Percentiles rank a stretch among this genome's conserved stretches.
Conservation (phyloP, 805 yeast species). For the Candida tammaniensis region DNA sequence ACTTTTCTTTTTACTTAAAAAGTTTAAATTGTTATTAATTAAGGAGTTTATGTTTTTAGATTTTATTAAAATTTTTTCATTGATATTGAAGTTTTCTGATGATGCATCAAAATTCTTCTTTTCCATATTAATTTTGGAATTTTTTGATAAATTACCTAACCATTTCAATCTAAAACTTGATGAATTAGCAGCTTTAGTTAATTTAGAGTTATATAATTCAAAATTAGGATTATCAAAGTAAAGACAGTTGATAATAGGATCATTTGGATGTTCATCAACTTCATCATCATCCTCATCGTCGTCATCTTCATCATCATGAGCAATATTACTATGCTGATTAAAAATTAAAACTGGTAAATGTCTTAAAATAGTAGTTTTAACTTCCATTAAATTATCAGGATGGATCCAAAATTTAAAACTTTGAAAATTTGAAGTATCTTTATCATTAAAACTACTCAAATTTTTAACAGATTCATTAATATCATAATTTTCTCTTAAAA, state of each 20-base stretch:
- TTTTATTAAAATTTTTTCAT: slow-evolving; percentile 66
- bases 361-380: slow-evolving; percentile 89
- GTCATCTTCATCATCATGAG: slow-evolving; percentile 45
- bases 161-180: slow-evolving; percentile 85
- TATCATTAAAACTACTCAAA: slow-evolving; percentile 47
- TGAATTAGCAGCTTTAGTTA: slow-evolving; percentile 63
- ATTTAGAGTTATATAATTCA: slow-evolving; percentile 81
- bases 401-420: slow-evolving; percentile 94
- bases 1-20: slow-evolving; percentile 58
- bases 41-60: slow-evolving; percentile 80
- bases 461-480: slow-evolving; percentile 47
- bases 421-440: slow-evolving; percentile 42
- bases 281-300: slow-evolving; percentile 51
- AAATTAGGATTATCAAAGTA: slow-evolving; percentile 85
- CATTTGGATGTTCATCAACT: slow-evolving; percentile 25
- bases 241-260: slow-evolving; percentile 77
- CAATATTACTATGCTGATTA: slow-evolving; percentile 31
- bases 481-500: slow-evolving; percentile 70
- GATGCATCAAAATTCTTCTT: slow-evolving; percentile 66
- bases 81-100: slow-evolving; percentile 51
- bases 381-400: slow-evolving; percentile 92
- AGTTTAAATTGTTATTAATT: slow-evolving; percentile 49
- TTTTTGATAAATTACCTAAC: slow-evolving; percentile 78
- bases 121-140: slow-evolving; percentile 78
- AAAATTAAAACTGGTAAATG: slow-evolving; percentile 91